Evolutionary conservation across 495 filamentous ascomycete genomes (phyloP).

Genomic region (Penicillium macrosclerotiorum): DNA sequence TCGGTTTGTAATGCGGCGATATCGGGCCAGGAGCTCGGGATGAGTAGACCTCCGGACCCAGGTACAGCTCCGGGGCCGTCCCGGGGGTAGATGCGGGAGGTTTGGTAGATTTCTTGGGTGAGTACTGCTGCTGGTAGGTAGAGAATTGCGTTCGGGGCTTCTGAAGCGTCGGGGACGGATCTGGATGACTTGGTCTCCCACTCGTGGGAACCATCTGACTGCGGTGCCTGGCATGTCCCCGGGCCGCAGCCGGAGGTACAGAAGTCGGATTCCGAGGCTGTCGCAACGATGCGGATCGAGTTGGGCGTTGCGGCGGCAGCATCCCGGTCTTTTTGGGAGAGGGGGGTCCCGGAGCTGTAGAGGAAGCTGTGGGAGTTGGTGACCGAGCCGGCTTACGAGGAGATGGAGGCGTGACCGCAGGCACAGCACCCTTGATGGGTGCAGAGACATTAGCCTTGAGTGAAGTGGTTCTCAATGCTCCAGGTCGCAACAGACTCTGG

Average conservation of each 20-base stretch:
- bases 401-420: conserved; percentile 25
- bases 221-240: conserved; percentile 35
- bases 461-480: conserved; percentile 20
- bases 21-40: conserved; percentile 53
- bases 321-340: conserved; percentile 41
- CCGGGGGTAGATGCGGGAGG: conserved; percentile 45
- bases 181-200: conserved; percentile 14
- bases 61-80: conserved; percentile 4
- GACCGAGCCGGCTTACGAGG: conserved; percentile 26
- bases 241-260: conserved; percentile 11
- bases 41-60: conserved; percentile 17
- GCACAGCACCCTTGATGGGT: conserved; percentile 16
- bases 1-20: conserved; percentile 65
- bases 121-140: conserved; percentile 68
- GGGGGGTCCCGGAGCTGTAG: conserved; percentile 18
- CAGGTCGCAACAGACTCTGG: conserved; percentile 36
- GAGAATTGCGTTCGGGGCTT: conserved; percentile 55
- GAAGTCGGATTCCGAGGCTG: conserved; percentile 27
- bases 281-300: conserved; percentile 42
- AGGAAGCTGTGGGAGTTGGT: conserved; percentile 12
- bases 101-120: conserved; percentile 62
- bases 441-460: conserved; percentile 16
- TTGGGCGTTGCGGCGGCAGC: conserved; percentile 36
- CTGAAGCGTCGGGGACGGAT: conserved; percentile 17
- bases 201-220: conserved; percentile 33